Base-by-base conservation (phyloP, 1,139 yeast genomes). In the Candida sanyaensis region DNA sequence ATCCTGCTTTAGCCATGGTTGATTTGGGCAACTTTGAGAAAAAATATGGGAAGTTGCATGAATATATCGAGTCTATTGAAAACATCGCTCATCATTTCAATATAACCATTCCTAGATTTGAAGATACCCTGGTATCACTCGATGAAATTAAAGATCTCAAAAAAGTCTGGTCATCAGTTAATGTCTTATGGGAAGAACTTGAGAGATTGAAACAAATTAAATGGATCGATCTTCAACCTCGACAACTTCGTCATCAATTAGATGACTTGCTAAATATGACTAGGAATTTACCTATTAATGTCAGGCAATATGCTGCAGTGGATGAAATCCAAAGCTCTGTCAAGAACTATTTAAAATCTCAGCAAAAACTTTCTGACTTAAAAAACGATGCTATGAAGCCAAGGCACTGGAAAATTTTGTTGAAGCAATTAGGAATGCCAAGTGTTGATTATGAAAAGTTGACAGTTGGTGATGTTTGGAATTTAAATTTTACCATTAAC, bases 251-350 rank as follows among this genome's bases (percentile, higher is more conserved):
- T 37, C 66, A 65, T 17, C 65, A 71, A 17, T 66, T 89, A 23
- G 90, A 86, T 32, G 78, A 71, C 0, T 61, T 86, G 8, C 54
- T 83, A 1, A 65, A 68, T 5, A 59, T 63, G 1, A 73, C 86
- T 1, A 73, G 84, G 48, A 61, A 77, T 0, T 72, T 85, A 66
- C 88, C 95, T 0, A 66, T 77, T 0, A 73, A 78, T 17, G 74
- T 86, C 21, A 75, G 90, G 6, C 91, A 85, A 53, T 87, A 88
- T 60, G 71, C 84, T 1, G 90, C 92, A 0, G 86, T 85, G 60
- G 86, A 80, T 53, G 78, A 78, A 37, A 72, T 86, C 29, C 84
- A 83, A 53, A 66, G 65, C 11, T 59, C 62, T 0, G 63, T 88
- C 5, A 78, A 78, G 49, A 58, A 62, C 2, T 62, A 77, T 33